These are phyloP conservation scores for Torulaspora maleeae DNA, from an alignment of 805 yeast genomes.

Conservation along the genomic window DNA sequence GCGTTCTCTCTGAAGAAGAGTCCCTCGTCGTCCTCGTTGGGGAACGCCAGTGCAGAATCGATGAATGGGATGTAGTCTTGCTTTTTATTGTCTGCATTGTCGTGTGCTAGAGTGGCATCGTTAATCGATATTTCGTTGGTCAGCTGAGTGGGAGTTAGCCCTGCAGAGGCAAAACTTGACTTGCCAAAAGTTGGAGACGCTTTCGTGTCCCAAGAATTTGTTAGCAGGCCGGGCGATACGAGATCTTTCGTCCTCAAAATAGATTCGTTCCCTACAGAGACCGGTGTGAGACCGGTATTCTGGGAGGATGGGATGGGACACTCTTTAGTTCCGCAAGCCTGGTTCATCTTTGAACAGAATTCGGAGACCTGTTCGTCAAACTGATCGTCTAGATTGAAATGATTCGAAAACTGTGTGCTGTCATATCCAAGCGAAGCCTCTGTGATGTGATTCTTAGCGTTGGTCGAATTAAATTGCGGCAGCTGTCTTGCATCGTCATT, in stretches of 20 bases:
- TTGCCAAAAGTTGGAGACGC: constrained; percentile 20
- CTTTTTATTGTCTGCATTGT: background rate
- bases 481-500: constrained; percentile 17
- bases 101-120: background rate
- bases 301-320: constrained; percentile 53
- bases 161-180: constrained; percentile 10
- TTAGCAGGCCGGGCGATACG: constrained; percentile 1
- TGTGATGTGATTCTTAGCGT: constrained; percentile 5
- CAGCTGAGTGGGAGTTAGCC: constrained; percentile 1
- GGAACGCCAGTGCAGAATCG: constrained; percentile 32
- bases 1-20: constrained; percentile 17
- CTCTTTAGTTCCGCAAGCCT: constrained; percentile 77
- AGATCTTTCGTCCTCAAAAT: background rate
- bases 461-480: constrained; percentile 13
- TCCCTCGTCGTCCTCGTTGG: constrained; percentile 20
- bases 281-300: constrained; percentile 6
- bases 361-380: constrained; percentile 68
- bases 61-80: constrained; percentile 21
- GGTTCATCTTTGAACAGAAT: constrained; percentile 70
- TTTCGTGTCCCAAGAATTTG: constrained; percentile 14
- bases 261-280: background rate
- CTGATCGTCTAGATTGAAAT: constrained; percentile 38
- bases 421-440: constrained; percentile 13
- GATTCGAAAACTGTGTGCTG: constrained; percentile 21
- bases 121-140: background rate